Conservation (phyloP, 2,329 filamentous ascomycete species). For the Colletotrichum tropicicola region DNA sequence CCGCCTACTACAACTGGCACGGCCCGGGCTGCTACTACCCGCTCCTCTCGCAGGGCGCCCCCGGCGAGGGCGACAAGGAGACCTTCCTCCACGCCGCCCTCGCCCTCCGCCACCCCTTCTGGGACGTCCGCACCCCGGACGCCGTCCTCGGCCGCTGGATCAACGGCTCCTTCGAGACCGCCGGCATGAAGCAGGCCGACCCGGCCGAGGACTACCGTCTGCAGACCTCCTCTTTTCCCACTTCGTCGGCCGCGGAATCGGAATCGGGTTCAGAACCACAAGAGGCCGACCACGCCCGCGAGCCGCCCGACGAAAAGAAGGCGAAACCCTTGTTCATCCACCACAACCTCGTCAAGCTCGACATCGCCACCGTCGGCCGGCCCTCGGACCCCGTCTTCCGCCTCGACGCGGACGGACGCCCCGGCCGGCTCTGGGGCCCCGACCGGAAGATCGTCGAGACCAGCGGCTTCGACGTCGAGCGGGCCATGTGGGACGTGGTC, state of each 20-base stretch:
- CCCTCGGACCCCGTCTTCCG: conserved; percentile 31
- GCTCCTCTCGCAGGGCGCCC: conserved; percentile 51
- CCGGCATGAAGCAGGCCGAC: conserved; percentile 41
- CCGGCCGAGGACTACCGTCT: conserved; percentile 39
- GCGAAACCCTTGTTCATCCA: conserved; percentile 44
- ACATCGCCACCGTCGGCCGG: conserved; percentile 38
- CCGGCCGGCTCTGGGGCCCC: conserved; percentile 40
- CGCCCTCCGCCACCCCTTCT: conserved; percentile 49
- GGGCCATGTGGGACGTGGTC: conserved; percentile 42
- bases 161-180: conserved; percentile 36
- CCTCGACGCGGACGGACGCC: conserved; percentile 33
- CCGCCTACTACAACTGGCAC: conserved; percentile 64
- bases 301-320: conserved; percentile 21
- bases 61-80: conserved; percentile 57
- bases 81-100: conserved; percentile 55
- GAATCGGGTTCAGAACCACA: no score
- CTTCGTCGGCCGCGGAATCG: neutral
- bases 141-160: conserved; percentile 41
- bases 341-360: conserved; percentile 47
- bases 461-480: conserved; percentile 44
- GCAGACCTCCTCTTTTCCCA: no score
- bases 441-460: conserved; percentile 34
- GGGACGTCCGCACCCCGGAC: conserved; percentile 46
- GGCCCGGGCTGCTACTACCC: conserved; percentile 61
- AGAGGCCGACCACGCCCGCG: conserved; percentile 21